Evolutionary conservation across 163 green algal genomes (phyloP), one percentile per base, ranked within the genome.

Genomic region (Scenedesmus sp.): DNA sequence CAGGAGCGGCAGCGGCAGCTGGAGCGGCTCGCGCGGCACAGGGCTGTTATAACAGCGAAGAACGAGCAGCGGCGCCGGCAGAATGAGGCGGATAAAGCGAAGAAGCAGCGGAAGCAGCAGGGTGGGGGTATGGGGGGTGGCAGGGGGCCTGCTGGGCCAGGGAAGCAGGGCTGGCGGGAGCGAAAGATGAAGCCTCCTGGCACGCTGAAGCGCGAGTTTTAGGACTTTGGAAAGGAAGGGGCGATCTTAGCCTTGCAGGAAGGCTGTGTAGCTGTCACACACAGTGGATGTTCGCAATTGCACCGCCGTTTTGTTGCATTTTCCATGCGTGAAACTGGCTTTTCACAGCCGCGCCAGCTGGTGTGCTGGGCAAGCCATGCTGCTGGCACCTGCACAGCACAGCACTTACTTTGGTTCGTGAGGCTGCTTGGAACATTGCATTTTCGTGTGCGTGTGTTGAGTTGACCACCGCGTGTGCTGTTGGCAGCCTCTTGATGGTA

Each of bases 111-210:
- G 54, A 54, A 34, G 64, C 56, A 46, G 57, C 56, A 77, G n/a
- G 83, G 83, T 76, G 83, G 66, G 5, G 83, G 83, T 18, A 66
- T 64, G 23, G 74, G 12, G 3, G 84, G 84, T 52, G 62, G 34
- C 26, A 79, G 70, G 70, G 70, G 70, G 4, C 59, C 84, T 57
- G 60, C 60, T 34, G 60, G 56, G 8, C 7, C 62, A 62, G 87
- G 87, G 26, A 85, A 60, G 62, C 16, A 79, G 26, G 9, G 60
- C 26, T 91, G 87, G 87, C 59, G 87, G 13, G 54, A 62, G n/a
- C 56, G 87, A 13, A 91, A 91, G 70, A 15, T 91, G 74, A 86
- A 86, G 57, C 87, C 73, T 10, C 76, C 87, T 10, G 87, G 87
- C 10, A 91, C 87, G 23, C 57, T 91, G 57, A 20, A 87, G 2